phyloP scores from a whole-genome alignment of 768 basidiomycete species.

The Lepiota venenata region DNA sequence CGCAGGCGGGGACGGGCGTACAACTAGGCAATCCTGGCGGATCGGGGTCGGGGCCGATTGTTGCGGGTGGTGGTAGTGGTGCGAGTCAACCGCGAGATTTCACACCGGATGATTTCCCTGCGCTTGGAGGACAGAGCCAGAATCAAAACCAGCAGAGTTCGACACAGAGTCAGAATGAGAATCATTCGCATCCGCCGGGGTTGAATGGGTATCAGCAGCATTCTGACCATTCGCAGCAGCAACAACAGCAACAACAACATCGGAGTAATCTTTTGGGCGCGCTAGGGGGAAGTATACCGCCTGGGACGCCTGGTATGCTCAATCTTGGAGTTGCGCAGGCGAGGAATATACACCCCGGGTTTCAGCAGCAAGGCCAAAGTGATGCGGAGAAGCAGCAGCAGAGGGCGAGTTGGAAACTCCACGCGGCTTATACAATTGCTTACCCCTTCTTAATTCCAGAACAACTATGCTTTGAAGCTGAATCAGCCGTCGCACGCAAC shows the following conservation, averaged over 20 bases:
- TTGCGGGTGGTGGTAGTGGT: conserved; percentile 30
- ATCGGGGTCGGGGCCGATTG: conserved; percentile 30
- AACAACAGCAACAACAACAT: conserved; percentile 52
- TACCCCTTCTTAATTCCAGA: conserved; percentile 28
- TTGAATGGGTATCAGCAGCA: conserved; percentile 60
- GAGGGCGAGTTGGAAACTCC: conserved; percentile 45
- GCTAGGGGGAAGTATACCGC: conserved; percentile 35
- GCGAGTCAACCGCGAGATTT: conserved; percentile 59
- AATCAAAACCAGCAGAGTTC: conserved; percentile 29
- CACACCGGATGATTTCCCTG: conserved; percentile 89
- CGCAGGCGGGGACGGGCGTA: conserved; percentile 71
- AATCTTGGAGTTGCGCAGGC: conserved; percentile 44
- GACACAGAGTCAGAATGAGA: conserved; percentile 21
- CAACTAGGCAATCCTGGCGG: conserved; percentile 38
- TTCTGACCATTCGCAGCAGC: conserved; percentile 38
- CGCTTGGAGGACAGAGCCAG: conserved; percentile 65
- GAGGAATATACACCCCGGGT: conserved; percentile 47
- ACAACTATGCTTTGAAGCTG: conserved; percentile 60
- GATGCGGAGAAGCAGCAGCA: conserved; percentile 64
- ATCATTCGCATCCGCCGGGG: conserved; percentile 67
- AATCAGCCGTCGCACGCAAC: conserved; percentile 60
- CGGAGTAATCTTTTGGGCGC: conserved; percentile 57
- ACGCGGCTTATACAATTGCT: background rate
- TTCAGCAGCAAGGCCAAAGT: conserved; percentile 56
- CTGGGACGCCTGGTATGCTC: conserved; percentile 64